Evolutionary conservation across 169 alveolate genomes (phyloP), one percentile per base, ranked within the genome.

Genomic region (Cryptosporidium tyzzeri): DNA sequence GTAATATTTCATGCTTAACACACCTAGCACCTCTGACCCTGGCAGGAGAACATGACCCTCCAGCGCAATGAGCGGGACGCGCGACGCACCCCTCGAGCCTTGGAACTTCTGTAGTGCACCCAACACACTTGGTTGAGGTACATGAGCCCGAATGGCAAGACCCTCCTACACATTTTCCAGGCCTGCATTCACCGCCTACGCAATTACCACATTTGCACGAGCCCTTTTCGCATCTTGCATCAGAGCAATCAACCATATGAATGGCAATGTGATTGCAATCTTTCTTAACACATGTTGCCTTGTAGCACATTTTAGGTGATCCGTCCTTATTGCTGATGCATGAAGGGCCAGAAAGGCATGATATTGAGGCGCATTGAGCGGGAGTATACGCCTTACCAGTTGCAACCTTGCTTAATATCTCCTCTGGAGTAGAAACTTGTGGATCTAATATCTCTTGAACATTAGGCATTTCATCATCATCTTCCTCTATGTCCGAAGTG

Each of bases 71-170:
- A 33, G 89, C 70, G 4, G 89, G 80, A 6, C 67, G 59, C 4
- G 48, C 74, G 3, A 35, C 89, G 23, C 80, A 59, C 8, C 89
- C 89, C 9, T 80, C 89, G 7, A 80, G 9, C 23, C 80, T 65
- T 48, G 89, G 89, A 16, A 80, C 61, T n/a, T 80, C 89, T 6
- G 89, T 80, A 21, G 89, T 80, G 33, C 89, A 80, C 0, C 89
- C 89, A 29, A 59, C 89, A 21, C 89, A 80, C 65, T 16, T 80
- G 8, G 69, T 80, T 2, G 80, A 23, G 0, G 89, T 44, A 65
- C 89, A 80, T 21, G 73, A 62, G 6, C 89, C 89, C 14, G 80
- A 59, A 9, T 80, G 75, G 45, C 61, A 80, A 21, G 68, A 37
- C n/a, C 89, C 75, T 6, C 89, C 89, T 26, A 59, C 75, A n/a